Percentiles rank a stretch among this genome's conserved stretches.
phyloP scores from a whole-genome alignment of 169 alveolate species.

The Cryptosporidium ubiquitum region DNA sequence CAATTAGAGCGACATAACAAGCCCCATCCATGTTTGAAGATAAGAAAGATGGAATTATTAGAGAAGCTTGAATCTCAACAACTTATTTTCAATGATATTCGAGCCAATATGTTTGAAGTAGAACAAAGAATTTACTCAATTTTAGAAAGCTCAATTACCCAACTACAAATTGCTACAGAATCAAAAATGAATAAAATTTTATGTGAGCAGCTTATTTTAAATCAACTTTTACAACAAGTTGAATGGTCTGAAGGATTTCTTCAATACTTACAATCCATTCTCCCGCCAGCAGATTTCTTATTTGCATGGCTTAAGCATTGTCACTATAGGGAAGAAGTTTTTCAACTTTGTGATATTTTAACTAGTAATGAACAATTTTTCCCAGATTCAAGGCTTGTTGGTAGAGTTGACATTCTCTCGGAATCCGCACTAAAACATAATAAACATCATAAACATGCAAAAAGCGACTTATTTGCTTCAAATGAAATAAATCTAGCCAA shows the following conservation, averaged over 20 bases:
- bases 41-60: slow-evolving; percentile 76
- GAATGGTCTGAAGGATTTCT: slow-evolving; percentile 83
- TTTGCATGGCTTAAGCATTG: slow-evolving; percentile 85
- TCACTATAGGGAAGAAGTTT: slow-evolving; percentile 76
- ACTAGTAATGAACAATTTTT: slow-evolving; percentile 53
- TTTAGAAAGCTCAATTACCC: slow-evolving; percentile 82
- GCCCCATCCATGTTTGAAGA: slow-evolving; percentile 76
- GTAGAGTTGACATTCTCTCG: slow-evolving; percentile 63
- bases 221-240: slow-evolving; percentile 81
- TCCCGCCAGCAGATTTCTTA: slow-evolving; percentile 87
- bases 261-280: slow-evolving; percentile 79
- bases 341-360: slow-evolving; percentile 55
- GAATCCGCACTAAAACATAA: slow-evolving; percentile 67
- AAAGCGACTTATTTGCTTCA: slow-evolving; percentile 32
- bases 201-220: slow-evolving; percentile 81
- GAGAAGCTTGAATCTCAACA: slow-evolving; percentile 75
- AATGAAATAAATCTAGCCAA: not conserved
- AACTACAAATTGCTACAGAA: slow-evolving; percentile 81
- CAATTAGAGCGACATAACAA: slow-evolving; percentile 75
- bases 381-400: slow-evolving; percentile 70
- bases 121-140: slow-evolving; percentile 83
- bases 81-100: slow-evolving; percentile 77
- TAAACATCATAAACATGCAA: slow-evolving; percentile 65
- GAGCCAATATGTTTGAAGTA: slow-evolving; percentile 80
- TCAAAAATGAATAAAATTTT: slow-evolving; percentile 82